Percentiles rank a stretch among this genome's conserved stretches.
Evolutionary conservation across 2,329 filamentous ascomycete species (phyloP).

Genomic region (Stagonosporopsis tanaceti): DNA sequence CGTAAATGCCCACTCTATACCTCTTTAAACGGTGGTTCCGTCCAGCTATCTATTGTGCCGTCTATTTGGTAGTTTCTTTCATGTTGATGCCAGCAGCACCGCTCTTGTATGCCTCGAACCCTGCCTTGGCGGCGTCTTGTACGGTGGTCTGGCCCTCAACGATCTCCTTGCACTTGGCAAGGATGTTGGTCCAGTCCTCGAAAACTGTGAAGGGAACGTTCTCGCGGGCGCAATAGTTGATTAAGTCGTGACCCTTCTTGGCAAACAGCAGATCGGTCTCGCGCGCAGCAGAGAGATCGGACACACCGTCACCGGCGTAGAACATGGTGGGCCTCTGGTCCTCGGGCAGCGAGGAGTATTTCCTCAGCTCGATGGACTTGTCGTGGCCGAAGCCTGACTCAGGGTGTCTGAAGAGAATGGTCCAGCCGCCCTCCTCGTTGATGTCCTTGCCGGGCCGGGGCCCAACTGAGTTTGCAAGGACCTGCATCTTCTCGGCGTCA

Average conservation of each 20-base stretch:
- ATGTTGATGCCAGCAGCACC: slow-evolving; percentile 50
- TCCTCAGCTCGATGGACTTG: slow-evolving; percentile 90
- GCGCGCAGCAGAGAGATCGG: slow-evolving; percentile 87
- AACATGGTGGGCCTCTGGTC: slow-evolving; percentile 80
- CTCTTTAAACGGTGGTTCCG: neutral
- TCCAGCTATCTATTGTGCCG: neutral
- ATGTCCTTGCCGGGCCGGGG: slow-evolving; percentile 76
- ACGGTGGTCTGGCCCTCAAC: slow-evolving; percentile 73
- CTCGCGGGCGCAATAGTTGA: slow-evolving; percentile 84
- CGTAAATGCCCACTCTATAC: slow-evolving; percentile 7
- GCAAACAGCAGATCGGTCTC: slow-evolving; percentile 95
- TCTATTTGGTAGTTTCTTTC: slow-evolving; percentile 29
- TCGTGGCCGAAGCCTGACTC: slow-evolving; percentile 94
- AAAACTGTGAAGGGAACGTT: slow-evolving; percentile 89
- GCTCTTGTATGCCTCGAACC: slow-evolving; percentile 57
- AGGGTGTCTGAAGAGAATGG: slow-evolving; percentile 82
- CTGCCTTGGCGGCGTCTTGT: slow-evolving; percentile 70
- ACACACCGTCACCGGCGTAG: slow-evolving; percentile 95
- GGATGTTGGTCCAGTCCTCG: slow-evolving; percentile 81
- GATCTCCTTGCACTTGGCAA: slow-evolving; percentile 78
- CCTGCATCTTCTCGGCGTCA: slow-evolving; percentile 79
- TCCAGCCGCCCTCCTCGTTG: slow-evolving; percentile 84
- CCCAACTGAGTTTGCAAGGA: slow-evolving; percentile 85
- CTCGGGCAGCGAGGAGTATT: slow-evolving; percentile 77
- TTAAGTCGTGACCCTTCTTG: slow-evolving; percentile 88